Base-by-base conservation (phyloP, 1,284 basidiomycete genomes). In the Irpex sp. region DNA sequence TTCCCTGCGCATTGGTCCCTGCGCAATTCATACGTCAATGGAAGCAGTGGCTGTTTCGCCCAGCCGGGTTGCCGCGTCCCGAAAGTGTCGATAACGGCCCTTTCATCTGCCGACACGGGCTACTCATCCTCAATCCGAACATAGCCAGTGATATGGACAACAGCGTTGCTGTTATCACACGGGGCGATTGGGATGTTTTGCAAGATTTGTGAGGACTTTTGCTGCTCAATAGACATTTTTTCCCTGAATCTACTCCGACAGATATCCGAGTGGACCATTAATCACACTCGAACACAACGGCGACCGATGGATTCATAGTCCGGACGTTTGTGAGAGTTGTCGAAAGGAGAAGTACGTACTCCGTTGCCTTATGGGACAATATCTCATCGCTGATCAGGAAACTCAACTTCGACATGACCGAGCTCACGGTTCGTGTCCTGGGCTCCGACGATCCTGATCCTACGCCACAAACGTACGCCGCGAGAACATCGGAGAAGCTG, bases 41-140 rank as follows among this genome's bases (percentile, higher is more conserved):
- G 90, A 81, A 81, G 65, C 79, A 82, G 66, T 93, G 91, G 91
- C 71, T 89, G 5, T 74, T 76, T 61, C 83, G 81, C 60, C 90
- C 91, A 15, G 76, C 78, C 9, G 82, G 85, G 60, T 68, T 77
- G 61, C 66, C 75, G 35, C 83, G 89, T 49, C 91, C 92, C 0
- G 79, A 80, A n/a, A 62, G 59, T 5, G 72, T 93, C 56, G 85
- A 92, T 70, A 92, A 87, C 66, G 75, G 78, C 5, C 67, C 71
- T 7, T 86, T 90, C 67, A 68, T 92, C 50, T 94, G 92, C 75
- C 76, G 84, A 62, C 92, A 94, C 71, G 78, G 77, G 4, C 71
- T 79, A 64, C 79, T 94, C n/a, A 71, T 77, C 8, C 77, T 92
- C 51, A 90, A 94, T 71, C 86, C 89, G 1, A 88, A 87, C 66